Evolutionary conservation across 805 yeast species (phyloP).

Genomic region (Candida golubevii): DNA sequence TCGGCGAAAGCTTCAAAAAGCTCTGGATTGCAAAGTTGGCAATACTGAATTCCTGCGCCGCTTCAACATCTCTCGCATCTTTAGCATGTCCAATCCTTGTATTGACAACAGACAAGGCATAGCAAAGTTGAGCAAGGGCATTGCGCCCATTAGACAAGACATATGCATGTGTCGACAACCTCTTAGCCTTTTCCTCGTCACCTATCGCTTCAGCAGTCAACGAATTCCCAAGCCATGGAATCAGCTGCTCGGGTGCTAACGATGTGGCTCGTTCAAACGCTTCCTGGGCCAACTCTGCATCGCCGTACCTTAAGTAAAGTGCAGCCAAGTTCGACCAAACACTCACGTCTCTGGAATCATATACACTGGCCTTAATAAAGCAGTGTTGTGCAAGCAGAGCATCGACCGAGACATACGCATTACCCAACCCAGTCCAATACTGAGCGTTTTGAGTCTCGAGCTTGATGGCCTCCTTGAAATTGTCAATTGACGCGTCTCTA

Average conservation of each 20-base stretch:
- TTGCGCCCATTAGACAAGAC: conserved; percentile 71
- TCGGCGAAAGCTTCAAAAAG: conserved; percentile 59
- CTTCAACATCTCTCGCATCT: conserved; percentile 52
- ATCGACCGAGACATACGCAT: conserved; percentile 59
- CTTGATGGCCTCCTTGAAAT: conserved; percentile 64
- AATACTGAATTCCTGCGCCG: conserved; percentile 60
- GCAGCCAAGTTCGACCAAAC: conserved; percentile 84
- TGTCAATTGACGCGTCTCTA: conserved; percentile 50
- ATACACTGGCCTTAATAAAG: conserved; percentile 72
- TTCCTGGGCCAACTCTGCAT: conserved; percentile 65
- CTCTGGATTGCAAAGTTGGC: conserved; percentile 65
- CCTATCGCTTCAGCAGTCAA: conserved; percentile 52
- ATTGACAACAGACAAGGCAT: conserved; percentile 56
- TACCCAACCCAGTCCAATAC: conserved; percentile 82
- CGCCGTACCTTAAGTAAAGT: conserved; percentile 65
- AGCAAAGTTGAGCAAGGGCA: conserved; percentile 64
- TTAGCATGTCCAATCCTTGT: conserved; percentile 39
- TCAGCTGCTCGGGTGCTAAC: conserved; percentile 68
- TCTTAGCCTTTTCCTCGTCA: conserved; percentile 45
- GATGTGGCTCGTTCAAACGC: conserved; percentile 74
- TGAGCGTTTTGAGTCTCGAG: conserved; percentile 65
- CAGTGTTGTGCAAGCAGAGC: conserved; percentile 88
- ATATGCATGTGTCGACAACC: conserved; percentile 72
- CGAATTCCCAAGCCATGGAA: conserved; percentile 88
- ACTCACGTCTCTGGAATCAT: conserved; percentile 61